Evolutionary conservation across 2,329 filamentous ascomycete genomes (phyloP), one percentile per base, ranked within the genome.

Genomic region (Cephalotrichum gorgonifer): DNA sequence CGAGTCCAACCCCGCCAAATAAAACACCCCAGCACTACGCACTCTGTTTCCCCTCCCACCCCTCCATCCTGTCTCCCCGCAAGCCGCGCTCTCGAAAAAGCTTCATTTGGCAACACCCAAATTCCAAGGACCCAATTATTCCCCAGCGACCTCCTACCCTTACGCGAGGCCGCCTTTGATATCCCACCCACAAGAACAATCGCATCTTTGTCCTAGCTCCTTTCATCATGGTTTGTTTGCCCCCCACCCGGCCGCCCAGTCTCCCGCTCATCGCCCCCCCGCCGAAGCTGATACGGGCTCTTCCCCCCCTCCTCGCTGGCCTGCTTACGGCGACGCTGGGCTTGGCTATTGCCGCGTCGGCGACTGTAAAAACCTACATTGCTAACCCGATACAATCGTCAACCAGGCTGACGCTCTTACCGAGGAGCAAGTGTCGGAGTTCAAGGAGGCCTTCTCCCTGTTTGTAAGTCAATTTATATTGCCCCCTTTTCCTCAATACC

Each of bases 381-480:
- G 17, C 42, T 44, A 44, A 44, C 42, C 17, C 23, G 41, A 41
- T 41, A 47, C 42, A 39, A n/a, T 46, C 15, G 30, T 47, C 30
- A 35, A 49, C 50, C 68, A 97, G 91, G 91, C 91, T 70, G 93
- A 98, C 70, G 91, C 91, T 71, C 85, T 98, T 66, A 97, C 93
- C 62, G 93, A 98, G 80, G 93, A 98, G 77, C 93, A 98, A 81
- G 93, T 98, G 69, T 97, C 93, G 68, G 93, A 98, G 78, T 98
- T 97, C 80, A 98, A 97, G 86, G 93, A 98, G 78, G 93, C 93
- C 50, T 98, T 98, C 76, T 98, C 93, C 69, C 88, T 98, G 58
- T 98, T 98, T 73, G 93, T 98, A 85, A 85, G 93, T 43, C 41
- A 8, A 39, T 20, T 30, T 27, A 39, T 20, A 20, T 27, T 12